Evolutionary conservation across 2,329 filamentous ascomycete genomes (phyloP).

Genomic region (Beauveria pseudobassiana): DNA sequence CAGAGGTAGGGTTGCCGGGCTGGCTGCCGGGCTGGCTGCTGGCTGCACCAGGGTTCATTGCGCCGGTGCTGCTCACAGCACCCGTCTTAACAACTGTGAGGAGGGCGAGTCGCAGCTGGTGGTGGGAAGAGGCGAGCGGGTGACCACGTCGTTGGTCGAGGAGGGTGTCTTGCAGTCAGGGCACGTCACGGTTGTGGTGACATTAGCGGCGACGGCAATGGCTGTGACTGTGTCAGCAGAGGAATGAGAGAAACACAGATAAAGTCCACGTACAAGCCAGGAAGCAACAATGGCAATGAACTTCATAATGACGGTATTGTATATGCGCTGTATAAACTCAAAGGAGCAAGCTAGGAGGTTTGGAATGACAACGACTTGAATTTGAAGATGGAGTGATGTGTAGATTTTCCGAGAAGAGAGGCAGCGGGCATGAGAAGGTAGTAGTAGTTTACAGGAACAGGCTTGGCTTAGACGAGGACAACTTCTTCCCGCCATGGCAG

Average conservation of each 20-base stretch:
- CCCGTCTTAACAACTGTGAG: slow-evolving; percentile 7
- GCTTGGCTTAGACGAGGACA: neutral
- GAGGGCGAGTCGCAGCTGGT: slow-evolving; percentile 10
- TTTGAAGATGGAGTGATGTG: neutral
- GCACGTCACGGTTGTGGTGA: slow-evolving; percentile 7
- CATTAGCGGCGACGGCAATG: neutral
- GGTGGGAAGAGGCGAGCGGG: slow-evolving; percentile 11
- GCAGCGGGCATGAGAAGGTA: neutral
- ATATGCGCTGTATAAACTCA: neutral
- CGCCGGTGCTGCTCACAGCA: slow-evolving; percentile 11
- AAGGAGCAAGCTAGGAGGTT: too few relatives aligned
- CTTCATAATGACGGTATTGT: slow-evolving; percentile 9
- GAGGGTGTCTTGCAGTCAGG: slow-evolving; percentile 8
- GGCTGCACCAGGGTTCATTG: neutral
- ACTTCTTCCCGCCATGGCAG: neutral
- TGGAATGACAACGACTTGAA: neutral
- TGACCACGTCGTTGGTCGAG: slow-evolving; percentile 14
- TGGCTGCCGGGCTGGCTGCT: neutral
- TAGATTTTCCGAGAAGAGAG: neutral
- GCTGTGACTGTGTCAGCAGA: neutral
- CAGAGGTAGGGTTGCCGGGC: neutral
- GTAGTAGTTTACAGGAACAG: neutral
- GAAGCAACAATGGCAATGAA: neutral
- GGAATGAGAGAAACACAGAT: neutral
- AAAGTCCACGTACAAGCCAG: slow-evolving; percentile 6